Base-by-base conservation (phyloP, 2,329 filamentous ascomycete genomes). In the Cladophialophora immunda region DNA sequence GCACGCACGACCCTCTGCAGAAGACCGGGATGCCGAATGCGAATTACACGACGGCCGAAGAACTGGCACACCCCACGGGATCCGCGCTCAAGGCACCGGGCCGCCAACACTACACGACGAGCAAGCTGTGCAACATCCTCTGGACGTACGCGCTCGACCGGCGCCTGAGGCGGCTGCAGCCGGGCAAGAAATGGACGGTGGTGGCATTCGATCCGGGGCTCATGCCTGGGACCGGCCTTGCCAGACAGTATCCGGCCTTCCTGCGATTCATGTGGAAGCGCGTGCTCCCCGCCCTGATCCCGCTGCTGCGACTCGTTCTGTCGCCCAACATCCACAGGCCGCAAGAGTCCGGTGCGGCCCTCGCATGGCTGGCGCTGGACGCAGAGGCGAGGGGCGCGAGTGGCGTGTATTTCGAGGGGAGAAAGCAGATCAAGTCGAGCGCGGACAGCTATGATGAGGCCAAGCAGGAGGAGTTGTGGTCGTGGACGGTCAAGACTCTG, bases 401-500 rank as follows among this genome's bases (percentile, higher is more conserved):
- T 61, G 82, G 79, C 0, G 75, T 74, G 52, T 85, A 85, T 71
- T 85, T 78, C 73, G 81, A 85, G 70, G 81, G 77, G 0, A 68
- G 58, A 50, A 78, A 76, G 68, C 70, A 77, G 67, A 81, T 81
- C 17, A 72, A 74, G 65, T 81, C 78, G 8, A 84, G 82, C 68
- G 72, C 73, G 22, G 79, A 77, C 47, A 85, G 82, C 68, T 81
- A 82, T 66, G 76, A 81, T 57, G 74, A 78, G 72, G 69, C 61
- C 27, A 82, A 83, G 71, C 83, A 85, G 72, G 80, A 86, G 17
- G 82, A 84, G 68, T 67, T 85, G 34, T 85, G 81, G 81, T 61
- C 74, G 27, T 86, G 83, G 83, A 86, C 82, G 9, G 72, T 83
- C 15, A 74, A 76, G 32, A 73, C 70, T 65, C 61, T 79, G 34